phyloP scores from a whole-genome alignment of 148 eudicot species.

The Euryodendron excelsum region DNA sequence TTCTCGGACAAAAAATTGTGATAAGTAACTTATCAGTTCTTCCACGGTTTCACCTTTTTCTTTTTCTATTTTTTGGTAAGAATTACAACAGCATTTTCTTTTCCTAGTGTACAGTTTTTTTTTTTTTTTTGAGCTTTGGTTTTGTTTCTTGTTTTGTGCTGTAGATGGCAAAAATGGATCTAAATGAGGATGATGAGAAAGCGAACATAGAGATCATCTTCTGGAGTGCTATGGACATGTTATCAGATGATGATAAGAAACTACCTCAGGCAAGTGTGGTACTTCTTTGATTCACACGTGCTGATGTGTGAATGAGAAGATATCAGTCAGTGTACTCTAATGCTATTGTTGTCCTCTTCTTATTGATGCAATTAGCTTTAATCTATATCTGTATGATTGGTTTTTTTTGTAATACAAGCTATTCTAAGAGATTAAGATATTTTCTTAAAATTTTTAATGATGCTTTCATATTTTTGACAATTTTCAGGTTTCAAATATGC shows the following conservation, averaged over 20 bases:
- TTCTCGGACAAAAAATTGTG: background rate
- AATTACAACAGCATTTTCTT: background rate
- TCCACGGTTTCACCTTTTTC: background rate
- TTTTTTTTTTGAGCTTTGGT: background rate
- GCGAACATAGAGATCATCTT: constrained; percentile 78
- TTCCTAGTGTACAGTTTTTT: background rate
- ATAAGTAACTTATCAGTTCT: background rate
- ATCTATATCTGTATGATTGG: background rate
- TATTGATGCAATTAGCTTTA: background rate
- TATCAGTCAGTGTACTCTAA: background rate
- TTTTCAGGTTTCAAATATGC: constrained; percentile 85
- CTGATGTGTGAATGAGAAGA: background rate
- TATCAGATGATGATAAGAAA: constrained; percentile 96
- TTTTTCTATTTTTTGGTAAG: background rate
- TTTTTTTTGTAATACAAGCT: background rate
- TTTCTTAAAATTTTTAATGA: background rate
- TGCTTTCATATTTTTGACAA: constrained; percentile 12
- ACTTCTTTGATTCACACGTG: constrained; percentile 5
- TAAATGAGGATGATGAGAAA: constrained; percentile 90
- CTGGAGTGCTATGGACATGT: constrained; percentile 99
- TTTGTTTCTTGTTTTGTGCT: constrained; percentile 14
- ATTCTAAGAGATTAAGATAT: background rate
- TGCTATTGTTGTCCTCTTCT: background rate
- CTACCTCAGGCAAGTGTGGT: constrained; percentile 73
- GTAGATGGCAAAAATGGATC: constrained; percentile 99